Conservation (phyloP, 352 stramenopile species). For the Pythium scleroteichum region DNA sequence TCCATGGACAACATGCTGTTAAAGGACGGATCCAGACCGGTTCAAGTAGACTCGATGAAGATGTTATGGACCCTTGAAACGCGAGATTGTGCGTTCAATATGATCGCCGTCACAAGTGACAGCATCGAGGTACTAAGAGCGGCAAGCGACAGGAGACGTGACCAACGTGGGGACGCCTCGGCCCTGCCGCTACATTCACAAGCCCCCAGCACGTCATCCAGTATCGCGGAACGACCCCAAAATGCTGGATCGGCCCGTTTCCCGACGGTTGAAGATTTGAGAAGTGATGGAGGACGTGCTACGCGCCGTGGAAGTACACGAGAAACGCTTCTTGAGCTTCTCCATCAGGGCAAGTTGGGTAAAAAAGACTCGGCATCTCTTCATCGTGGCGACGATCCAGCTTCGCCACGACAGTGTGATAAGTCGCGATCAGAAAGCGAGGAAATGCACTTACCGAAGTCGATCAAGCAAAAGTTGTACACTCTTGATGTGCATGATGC, state of each 20-base stretch:
- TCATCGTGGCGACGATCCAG: slow-evolving; percentile 20
- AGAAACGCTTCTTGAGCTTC: slow-evolving; percentile 65
- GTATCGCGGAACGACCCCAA: background rate
- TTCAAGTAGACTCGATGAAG: slow-evolving; percentile 83
- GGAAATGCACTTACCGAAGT: slow-evolving; percentile 27
- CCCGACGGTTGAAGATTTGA: background rate
- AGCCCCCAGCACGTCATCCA: background rate
- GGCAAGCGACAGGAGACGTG: slow-evolving; percentile 24
- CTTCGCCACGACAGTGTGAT: slow-evolving; percentile 12
- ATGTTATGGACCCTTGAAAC: slow-evolving; percentile 80
- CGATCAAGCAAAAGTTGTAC: slow-evolving; percentile 67
- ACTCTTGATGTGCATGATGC: slow-evolving; percentile 75
- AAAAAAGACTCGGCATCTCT: slow-evolving; percentile 25
- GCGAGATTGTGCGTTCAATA: slow-evolving; percentile 71
- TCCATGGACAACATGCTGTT: slow-evolving; percentile 76
- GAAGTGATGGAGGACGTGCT: background rate
- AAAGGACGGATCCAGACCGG: slow-evolving; percentile 70
- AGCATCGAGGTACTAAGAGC: slow-evolving; percentile 51
- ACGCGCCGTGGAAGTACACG: slow-evolving; percentile 46
- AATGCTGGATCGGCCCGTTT: too few relatives aligned
- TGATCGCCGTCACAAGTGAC: slow-evolving; percentile 55
- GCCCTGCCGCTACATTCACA: background rate
- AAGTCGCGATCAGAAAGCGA: slow-evolving; percentile 12
- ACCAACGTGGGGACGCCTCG: slow-evolving; percentile 5
- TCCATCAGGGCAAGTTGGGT: slow-evolving; percentile 78